Percentiles rank a stretch among this genome's conserved stretches.
These are phyloP conservation scores for Tricladium varicosporioides DNA, from an alignment of 2,329 filamentous ascomycete species.

Conservation along the genomic window DNA sequence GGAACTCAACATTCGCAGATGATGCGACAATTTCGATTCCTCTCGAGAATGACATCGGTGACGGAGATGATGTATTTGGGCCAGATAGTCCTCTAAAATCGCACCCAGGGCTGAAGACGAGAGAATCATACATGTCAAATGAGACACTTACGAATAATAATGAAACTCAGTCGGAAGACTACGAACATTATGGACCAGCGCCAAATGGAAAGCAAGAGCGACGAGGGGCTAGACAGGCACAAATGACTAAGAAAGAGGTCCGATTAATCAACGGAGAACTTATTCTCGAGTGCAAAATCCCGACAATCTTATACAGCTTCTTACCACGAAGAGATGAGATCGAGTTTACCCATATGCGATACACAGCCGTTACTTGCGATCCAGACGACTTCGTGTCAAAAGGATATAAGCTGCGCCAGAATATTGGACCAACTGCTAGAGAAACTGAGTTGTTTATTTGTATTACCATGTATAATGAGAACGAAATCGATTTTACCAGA, in stretches of 20 bases:
- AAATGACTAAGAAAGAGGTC: slow-evolving; percentile 92
- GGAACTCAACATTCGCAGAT: slow-evolving; percentile 54
- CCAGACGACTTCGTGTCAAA: slow-evolving; percentile 87
- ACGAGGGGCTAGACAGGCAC: slow-evolving; percentile 79
- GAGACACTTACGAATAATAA: slow-evolving; percentile 37
- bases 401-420: slow-evolving; percentile 91
- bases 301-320: slow-evolving; percentile 97
- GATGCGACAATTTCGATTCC: slow-evolving; percentile 73
- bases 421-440: slow-evolving; percentile 76
- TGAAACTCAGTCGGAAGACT: slow-evolving; percentile 50
- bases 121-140: slow-evolving; percentile 40
- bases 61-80: slow-evolving; percentile 68
- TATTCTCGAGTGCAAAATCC: slow-evolving; percentile 97
- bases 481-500: slow-evolving; percentile 92
- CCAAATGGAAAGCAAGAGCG: slow-evolving; percentile 84
- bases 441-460: slow-evolving; percentile 97
- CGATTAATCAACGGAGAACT: slow-evolving; percentile 96
- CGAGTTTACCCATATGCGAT: slow-evolving; percentile 98
- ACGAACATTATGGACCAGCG: slow-evolving; percentile 82
- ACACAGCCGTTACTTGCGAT: slow-evolving; percentile 97
- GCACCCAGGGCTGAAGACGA: slow-evolving; percentile 19
- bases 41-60: slow-evolving; percentile 51
- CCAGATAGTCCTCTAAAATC: slow-evolving; percentile 40
- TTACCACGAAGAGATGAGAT: slow-evolving; percentile 87
- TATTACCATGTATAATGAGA: slow-evolving; percentile 99